Evolutionary conservation across 164 flowering plant species (phyloP).

Genomic region (Berberis vulgaris): DNA sequence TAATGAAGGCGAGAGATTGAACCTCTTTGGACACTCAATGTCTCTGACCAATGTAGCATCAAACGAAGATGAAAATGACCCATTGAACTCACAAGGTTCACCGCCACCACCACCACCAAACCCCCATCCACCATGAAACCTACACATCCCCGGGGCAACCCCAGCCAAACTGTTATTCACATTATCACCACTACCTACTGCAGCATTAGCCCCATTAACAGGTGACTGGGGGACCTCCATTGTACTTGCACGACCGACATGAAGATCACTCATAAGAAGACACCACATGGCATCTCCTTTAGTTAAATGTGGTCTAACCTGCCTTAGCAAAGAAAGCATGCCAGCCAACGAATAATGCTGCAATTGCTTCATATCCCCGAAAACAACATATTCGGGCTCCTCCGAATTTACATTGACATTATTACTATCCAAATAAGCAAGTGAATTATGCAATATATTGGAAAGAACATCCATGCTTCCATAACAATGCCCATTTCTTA

Average conservation of each 20-base stretch:
- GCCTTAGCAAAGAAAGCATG: conserved; percentile 75
- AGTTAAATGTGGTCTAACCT: conserved; percentile 69
- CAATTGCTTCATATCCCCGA: conserved; percentile 71
- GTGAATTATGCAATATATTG: conserved; percentile 62
- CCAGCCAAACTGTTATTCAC: conserved; percentile 25
- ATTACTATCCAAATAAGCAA: conserved; percentile 49
- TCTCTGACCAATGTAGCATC: conserved; percentile 39
- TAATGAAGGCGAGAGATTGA: conserved; percentile 77
- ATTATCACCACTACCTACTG: conserved; percentile 22
- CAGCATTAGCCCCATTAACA: conserved; percentile 10
- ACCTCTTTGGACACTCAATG: conserved; percentile 72
- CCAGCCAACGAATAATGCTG: conserved; percentile 73
- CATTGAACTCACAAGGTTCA: conserved; percentile 30
- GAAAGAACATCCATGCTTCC: conserved; percentile 81
- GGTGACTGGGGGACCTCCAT: conserved; percentile 57
- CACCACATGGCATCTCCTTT: conserved; percentile 98
- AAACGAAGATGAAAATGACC: conserved; percentile 26
- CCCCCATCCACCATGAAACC: conserved; percentile 86
- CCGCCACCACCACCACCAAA: conserved; percentile 53
- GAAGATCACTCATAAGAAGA: conserved; percentile 88
- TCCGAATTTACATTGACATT: conserved; percentile 26
- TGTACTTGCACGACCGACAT: conserved; percentile 76
- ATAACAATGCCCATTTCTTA: conserved; percentile 82
- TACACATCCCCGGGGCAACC: conserved; percentile 45
- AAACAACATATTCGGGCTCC: conserved; percentile 35